Base-by-base conservation (phyloP, 495 filamentous ascomycete genomes). In the Lophiostoma macrostomum region DNA sequence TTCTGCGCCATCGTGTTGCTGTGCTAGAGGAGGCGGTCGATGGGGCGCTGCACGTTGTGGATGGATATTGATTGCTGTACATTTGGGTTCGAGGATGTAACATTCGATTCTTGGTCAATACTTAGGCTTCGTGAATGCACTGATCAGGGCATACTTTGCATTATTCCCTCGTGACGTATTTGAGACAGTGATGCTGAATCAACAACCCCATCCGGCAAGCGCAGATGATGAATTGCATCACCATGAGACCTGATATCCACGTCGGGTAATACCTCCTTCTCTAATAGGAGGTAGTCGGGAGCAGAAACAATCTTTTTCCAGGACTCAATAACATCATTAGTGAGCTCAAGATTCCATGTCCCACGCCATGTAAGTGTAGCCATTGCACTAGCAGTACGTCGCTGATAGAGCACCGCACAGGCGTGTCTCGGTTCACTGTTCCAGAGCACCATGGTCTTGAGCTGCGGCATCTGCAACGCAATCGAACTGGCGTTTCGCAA, bases 1-100 rank as follows among this genome's bases (percentile, higher is more conserved):
- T 25, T 36, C 47, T 71, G 56, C 58, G 54, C 37, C 24, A 39
- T 28, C 27, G 61, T 23, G 59, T 70, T 12, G 48, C 42, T 27
- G 61, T 57, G 44, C 53, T 71, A 50, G 61, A 70, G 56, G 31
- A 52, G 32, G 53, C 52, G 24, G 52, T 70, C 29, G 66, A 71
- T n/a, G 64, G 62, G 12, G 60, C 59, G 28, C 53, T 71, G 59
- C 66, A 68, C 30, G 46, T 71, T 20, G 67, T 71, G 39, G 46
- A 49, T 46, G 60, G 57, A 41, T 19, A 19, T 38, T 10, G 6
- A 16, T 10, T 10, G 16, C 35, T 18, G 35, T 18, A 10, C 35
- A 6, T 38, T 6, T 8, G 16, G 6, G 35, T 11, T 18, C 6
- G 10, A 38, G 19, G 16, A 38, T 18, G 38, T 41, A 22, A 20